Base-by-base conservation (phyloP, 345 rosid species). In the Dipteronia dyeriana region DNA sequence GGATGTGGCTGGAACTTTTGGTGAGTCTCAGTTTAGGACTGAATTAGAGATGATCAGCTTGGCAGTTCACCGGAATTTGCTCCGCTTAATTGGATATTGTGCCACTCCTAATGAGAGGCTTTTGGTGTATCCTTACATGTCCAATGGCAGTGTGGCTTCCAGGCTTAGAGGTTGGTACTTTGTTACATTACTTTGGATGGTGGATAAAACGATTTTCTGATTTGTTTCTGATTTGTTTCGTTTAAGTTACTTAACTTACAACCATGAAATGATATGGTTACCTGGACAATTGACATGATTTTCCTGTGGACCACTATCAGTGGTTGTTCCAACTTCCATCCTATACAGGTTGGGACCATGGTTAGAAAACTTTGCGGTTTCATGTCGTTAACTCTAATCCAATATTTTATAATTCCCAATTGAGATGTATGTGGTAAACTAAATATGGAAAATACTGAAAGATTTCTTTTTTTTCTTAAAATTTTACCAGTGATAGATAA, bases 31-130 rank as follows among this genome's bases (percentile, higher is more conserved):
- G 82, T 95, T 95, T 83, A 87, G 91, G 73, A 95, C 98, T 2
- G 99, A 95, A 78, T 80, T 95, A 81, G 98, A 90, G 84, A 93
- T 95, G 97, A 93, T 95, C 79, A 95, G 98, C 86, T 89, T 95
- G 84, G 99, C 98, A 0, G 98, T 95, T 77, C 99, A 95, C 66
- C 81, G 97, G 65, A 89, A 95, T 79, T 76, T 95, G 85, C 93
- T 95, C 9, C 87, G 91, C 68, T 79, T 95, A 75, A 86, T 89
- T 13, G 99, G 99, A 70, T 95, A 88, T 71, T 93, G 99, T 60
- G 89, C 83, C n/a, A 91, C 92, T 54, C 81, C 87, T 13, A 87
- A 22, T 2, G 98, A 95, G 89, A 88, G 94, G 77, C 93, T 95
- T 80, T 91, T 95, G 78, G 96, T 95, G 5, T 95, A 95, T 65